Conservation (phyloP, 176 grass and related monocot species). For the Rhynchospora breviuscula region DNA sequence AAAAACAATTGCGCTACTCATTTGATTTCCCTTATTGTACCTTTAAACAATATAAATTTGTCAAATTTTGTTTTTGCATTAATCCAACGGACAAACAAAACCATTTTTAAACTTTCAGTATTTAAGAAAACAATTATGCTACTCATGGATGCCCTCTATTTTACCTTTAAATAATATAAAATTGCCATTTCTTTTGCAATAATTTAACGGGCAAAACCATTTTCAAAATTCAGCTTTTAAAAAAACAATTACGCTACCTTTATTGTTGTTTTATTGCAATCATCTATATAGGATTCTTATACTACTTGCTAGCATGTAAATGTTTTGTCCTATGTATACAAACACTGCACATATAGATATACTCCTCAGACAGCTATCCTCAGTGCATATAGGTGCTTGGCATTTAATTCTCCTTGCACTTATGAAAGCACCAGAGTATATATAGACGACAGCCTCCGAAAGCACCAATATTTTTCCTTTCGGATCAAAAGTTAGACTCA, state of each 20-base stretch:
- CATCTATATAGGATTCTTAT: background rate
- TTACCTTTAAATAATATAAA: too few relatives aligned
- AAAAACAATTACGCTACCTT: background rate
- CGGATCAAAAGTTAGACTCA: constrained; percentile 22
- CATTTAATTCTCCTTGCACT: background rate
- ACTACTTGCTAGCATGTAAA: background rate
- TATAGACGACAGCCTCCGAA: background rate
- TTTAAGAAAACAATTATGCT: background rate
- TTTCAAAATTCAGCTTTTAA: background rate
- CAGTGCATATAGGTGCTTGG: background rate
- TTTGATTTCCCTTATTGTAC: too few relatives aligned
- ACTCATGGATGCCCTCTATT: too few relatives aligned
- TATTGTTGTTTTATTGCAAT: background rate
- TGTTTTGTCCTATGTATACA: background rate
- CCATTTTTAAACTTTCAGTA: background rate
- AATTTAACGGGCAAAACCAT: too few relatives aligned
- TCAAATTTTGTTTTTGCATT: background rate
- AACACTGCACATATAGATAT: background rate
- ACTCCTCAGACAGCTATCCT: background rate
- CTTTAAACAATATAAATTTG: background rate
- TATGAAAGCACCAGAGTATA: background rate
- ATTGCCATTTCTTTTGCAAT: too few relatives aligned
- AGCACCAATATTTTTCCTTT: background rate
- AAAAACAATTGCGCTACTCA: background rate
- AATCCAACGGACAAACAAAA: background rate